phyloP scores from a whole-genome alignment of 2,329 filamentous ascomycete genomes.

The Aspergillus ustus region DNA sequence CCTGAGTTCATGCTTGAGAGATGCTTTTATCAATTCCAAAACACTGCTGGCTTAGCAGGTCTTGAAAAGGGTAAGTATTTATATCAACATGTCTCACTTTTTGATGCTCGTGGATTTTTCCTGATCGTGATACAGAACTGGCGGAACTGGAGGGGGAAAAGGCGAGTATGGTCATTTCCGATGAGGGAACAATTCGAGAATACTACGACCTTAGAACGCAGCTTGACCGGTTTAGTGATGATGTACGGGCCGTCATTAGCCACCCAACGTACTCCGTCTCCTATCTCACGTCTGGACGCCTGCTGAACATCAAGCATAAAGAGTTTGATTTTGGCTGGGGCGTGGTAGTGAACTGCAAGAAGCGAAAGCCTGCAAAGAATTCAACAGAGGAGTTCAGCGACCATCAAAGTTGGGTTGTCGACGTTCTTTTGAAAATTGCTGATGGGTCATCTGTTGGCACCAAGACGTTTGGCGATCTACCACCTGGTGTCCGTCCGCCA shows the following conservation, averaged over 20 bases:
- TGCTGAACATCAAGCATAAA: slow-evolving; percentile 81
- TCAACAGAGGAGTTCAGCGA: slow-evolving; percentile 69
- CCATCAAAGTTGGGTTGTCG: slow-evolving; percentile 80
- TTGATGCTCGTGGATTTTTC: not conserved
- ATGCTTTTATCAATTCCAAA: slow-evolving; percentile 98
- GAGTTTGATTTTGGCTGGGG: slow-evolving; percentile 94
- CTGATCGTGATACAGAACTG: slow-evolving; percentile 61
- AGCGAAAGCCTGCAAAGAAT: slow-evolving; percentile 68
- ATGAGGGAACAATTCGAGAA: slow-evolving; percentile 87
- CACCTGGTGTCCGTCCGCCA: slow-evolving; percentile 65
- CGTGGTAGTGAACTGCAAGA: slow-evolving; percentile 75
- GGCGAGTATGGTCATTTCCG: slow-evolving; percentile 74
- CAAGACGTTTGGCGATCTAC: slow-evolving; percentile 67
- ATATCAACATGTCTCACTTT: not conserved
- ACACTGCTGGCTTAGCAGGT: slow-evolving; percentile 80
- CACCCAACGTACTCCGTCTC: slow-evolving; percentile 85
- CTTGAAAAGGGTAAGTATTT: slow-evolving; percentile 68
- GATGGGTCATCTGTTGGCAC: slow-evolving; percentile 57
- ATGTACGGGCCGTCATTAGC: slow-evolving; percentile 90
- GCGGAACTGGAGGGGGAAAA: slow-evolving; percentile 76
- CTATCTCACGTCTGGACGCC: slow-evolving; percentile 84
- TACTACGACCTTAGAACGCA: slow-evolving; percentile 91
- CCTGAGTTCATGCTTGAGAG: slow-evolving; percentile 98
- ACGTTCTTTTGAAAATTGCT: slow-evolving; percentile 74
- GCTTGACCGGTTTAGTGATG: slow-evolving; percentile 78